Evolutionary conservation across 176 grass and related monocot species (phyloP).

Genomic region (Eleusine coracana): DNA sequence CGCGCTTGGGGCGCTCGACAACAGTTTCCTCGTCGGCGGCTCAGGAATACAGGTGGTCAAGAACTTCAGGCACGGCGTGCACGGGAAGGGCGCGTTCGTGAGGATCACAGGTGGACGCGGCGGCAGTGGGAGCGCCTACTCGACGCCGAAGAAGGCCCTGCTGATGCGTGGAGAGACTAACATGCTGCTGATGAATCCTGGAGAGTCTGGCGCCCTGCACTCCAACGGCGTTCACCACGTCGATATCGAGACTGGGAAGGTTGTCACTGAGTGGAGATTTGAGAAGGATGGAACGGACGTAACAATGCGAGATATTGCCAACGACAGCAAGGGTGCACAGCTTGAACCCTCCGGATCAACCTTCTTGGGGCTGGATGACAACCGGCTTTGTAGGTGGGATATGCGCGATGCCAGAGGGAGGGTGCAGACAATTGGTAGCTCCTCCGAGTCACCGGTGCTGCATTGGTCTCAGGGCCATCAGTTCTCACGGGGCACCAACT

Average conservation of each 20-base stretch:
- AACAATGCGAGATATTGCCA: conserved; percentile 80
- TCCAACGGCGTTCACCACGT: conserved; percentile 72
- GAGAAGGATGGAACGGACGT: conserved; percentile 86
- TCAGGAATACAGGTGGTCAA: conserved; percentile 82
- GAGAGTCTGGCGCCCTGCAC: conserved; percentile 34
- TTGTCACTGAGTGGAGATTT: conserved; percentile 80
- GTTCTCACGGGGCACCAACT: conserved; percentile 89
- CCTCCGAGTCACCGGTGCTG: conserved; percentile 67
- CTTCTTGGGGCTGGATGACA: conserved; percentile 87
- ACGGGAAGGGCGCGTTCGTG: conserved; percentile 76
- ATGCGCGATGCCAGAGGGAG: conserved; percentile 76
- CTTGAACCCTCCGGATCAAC: conserved; percentile 80
- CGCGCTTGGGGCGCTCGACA: conserved; percentile 86
- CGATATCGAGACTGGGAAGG: conserved; percentile 86
- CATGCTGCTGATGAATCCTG: conserved; percentile 91
- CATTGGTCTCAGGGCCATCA: conserved; percentile 89
- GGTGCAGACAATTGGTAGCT: conserved; percentile 74
- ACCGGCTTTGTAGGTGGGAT: conserved; percentile 89
- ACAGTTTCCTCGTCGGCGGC: conserved; percentile 84
- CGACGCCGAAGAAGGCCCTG: conserved; percentile 66
- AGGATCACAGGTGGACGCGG: conserved; percentile 47
- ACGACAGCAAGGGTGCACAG: conserved; percentile 80
- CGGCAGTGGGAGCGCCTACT: conserved; percentile 17
- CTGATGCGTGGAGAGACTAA: conserved; percentile 80
- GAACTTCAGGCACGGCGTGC: conserved; percentile 84